These are phyloP conservation scores for Andrographis paniculata DNA, from an alignment of 305 asterid genomes.

Conservation along the genomic window DNA sequence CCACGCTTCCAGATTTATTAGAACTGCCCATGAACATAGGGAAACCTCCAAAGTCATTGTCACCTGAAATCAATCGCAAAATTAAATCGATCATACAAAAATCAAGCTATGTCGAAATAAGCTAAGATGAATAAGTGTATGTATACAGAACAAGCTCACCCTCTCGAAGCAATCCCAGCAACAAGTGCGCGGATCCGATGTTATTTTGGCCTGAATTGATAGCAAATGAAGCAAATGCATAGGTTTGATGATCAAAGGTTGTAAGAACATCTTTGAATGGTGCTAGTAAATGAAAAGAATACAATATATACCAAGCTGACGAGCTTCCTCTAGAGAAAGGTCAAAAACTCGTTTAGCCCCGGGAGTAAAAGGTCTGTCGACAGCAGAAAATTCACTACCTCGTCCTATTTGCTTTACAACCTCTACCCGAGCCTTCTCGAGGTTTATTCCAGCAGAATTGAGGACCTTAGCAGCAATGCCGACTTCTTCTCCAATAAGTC, in stretches of 20 bases:
- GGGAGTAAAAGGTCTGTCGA: slow-evolving; percentile 96
- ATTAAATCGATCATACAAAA: too few relatives aligned
- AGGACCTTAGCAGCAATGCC: slow-evolving; percentile 99
- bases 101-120: too few relatives aligned
- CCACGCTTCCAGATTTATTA: too few relatives aligned
- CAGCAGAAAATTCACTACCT: slow-evolving; percentile 95
- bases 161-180: slow-evolving; percentile 92
- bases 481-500: slow-evolving; percentile 95
- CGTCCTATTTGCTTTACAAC: slow-evolving; percentile 96
- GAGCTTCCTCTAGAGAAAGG: slow-evolving; percentile 94
- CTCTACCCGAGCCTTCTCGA: slow-evolving; percentile 96
- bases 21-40: too few relatives aligned
- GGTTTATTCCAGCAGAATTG: slow-evolving; percentile 88
- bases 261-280: background rate
- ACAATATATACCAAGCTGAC: slow-evolving; percentile 99
- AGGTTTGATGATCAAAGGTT: background rate
- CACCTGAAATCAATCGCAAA: too few relatives aligned
- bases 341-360: slow-evolving; percentile 94
- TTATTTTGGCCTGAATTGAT: slow-evolving; percentile 71
- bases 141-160: too few relatives aligned
- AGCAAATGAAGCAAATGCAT: background rate
- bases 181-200: slow-evolving; percentile 94
- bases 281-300: too few relatives aligned
- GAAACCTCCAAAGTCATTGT: too few relatives aligned
- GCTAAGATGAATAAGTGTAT: too few relatives aligned